Evolutionary conservation across 2,329 filamentous ascomycete species (phyloP).

Genomic region (Juglanconis juglandina): DNA sequence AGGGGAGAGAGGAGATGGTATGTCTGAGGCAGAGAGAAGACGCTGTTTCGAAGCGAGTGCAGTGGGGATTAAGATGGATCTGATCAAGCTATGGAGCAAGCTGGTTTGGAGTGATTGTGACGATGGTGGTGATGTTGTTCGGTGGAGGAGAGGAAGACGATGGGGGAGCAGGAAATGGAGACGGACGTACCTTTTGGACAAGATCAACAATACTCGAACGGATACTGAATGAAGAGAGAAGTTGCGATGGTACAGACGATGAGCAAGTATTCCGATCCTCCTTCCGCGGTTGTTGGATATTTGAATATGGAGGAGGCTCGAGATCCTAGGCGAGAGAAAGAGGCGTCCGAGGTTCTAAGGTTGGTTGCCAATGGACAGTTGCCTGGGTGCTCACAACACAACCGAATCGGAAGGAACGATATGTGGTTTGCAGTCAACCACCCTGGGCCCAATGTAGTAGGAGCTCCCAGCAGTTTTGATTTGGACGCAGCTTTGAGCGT

Average conservation of each 20-base stretch:
- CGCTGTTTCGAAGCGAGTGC: conserved; percentile 52
- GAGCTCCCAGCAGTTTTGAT: too few species aligned
- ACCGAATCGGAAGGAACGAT: conserved; percentile 2
- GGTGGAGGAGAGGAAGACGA: conserved; percentile 23
- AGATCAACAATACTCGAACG: conserved; percentile 1
- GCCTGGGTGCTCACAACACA: not conserved
- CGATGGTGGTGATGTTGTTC: conserved; percentile 36
- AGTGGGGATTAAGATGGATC: conserved; percentile 49
- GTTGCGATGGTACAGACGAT: conserved; percentile 5
- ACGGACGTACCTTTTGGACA: conserved; percentile 7
- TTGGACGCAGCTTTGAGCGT: too few species aligned
- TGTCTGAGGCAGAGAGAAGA: conserved; percentile 27
- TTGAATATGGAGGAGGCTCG: not conserved
- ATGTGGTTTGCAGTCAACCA: not conserved
- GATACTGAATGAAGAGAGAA: conserved; percentile 8
- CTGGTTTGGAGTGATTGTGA: conserved; percentile 44
- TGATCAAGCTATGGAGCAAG: conserved; percentile 59
- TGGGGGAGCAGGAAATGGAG: conserved; percentile 5
- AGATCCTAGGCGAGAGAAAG: not conserved
- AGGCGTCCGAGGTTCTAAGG: conserved; percentile 10
- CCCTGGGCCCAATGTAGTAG: too few species aligned
- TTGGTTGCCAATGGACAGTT: conserved; percentile 15
- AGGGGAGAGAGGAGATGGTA: conserved; percentile 3
- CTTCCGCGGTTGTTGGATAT: not conserved
- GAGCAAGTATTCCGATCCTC: not conserved